A percentile compares a stretch with the other conserved stretches of the same genome.
phyloP scores from a whole-genome alignment of 352 stramenopile genomes.

The Plasmopara viticola region DNA sequence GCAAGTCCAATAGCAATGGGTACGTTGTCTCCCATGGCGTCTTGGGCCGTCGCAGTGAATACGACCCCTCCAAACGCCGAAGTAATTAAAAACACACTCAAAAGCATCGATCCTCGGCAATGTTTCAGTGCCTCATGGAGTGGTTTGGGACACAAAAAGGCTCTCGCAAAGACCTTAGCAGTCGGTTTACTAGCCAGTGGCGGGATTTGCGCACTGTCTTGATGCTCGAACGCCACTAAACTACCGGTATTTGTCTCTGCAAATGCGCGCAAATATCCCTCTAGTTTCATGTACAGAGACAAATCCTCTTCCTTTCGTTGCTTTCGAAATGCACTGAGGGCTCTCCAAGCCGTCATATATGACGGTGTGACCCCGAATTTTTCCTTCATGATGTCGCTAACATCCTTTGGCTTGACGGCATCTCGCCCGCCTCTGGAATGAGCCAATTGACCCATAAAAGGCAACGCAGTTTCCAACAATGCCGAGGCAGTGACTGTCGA shows the following conservation, averaged over 20 bases:
- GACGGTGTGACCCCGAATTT: conserved; percentile 71
- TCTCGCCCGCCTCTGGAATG: conserved; percentile 31
- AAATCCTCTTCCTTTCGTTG: conserved; percentile 62
- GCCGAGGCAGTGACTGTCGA: conserved; percentile 51
- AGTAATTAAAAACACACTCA: conserved; percentile 67
- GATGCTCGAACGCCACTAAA: conserved; percentile 59
- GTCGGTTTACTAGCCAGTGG: conserved; percentile 9
- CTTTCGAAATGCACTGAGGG: conserved; percentile 60
- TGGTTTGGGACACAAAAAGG: conserved; percentile 64
- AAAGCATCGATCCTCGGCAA: conserved; percentile 51
- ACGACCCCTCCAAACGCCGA: conserved; percentile 62
- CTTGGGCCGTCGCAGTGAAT: conserved; percentile 62
- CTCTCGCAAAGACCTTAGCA: conserved; percentile 45
- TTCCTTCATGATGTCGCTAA: conserved; percentile 78
- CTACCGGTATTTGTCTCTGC: conserved; percentile 48
- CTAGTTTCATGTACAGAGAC: conserved; percentile 61
- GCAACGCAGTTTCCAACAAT: conserved; percentile 67
- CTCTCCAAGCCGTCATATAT: conserved; percentile 78
- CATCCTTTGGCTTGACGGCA: conserved; percentile 63
- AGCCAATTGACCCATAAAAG: conserved; percentile 46
- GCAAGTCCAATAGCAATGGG: conserved; percentile 57
- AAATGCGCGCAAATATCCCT: conserved; percentile 58
- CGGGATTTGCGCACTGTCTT: conserved; percentile 8
- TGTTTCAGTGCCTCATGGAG: conserved; percentile 47
- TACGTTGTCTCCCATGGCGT: conserved; percentile 72